Conservation (phyloP, 1,284 basidiomycete genomes). For the Lignosus rhinocerotis region DNA sequence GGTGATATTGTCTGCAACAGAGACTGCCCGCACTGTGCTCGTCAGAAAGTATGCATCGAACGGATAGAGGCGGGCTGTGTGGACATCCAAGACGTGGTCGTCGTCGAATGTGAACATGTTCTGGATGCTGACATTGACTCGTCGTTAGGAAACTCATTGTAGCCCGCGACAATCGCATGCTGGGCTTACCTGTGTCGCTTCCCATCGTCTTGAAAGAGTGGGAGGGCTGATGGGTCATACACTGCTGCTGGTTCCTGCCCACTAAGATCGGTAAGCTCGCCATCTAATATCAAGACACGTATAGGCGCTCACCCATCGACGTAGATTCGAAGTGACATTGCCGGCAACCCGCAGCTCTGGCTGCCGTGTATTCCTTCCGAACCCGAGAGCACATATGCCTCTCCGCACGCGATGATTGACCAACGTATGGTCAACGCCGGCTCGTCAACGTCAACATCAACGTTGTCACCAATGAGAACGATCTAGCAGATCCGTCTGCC, state of each 20-base stretch:
- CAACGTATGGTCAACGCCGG: constrained; percentile 56
- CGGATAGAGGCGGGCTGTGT: constrained; percentile 53
- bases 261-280: constrained; percentile 23
- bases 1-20: constrained; percentile 36
- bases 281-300: not conserved
- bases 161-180: not conserved
- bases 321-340: constrained; percentile 43
- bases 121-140: constrained; percentile 43
- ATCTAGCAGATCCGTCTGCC: constrained; percentile 35
- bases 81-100: constrained; percentile 59
- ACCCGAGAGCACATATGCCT: constrained; percentile 44
- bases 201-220: constrained; percentile 41
- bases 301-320: constrained; percentile 47
- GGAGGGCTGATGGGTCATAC: constrained; percentile 50
- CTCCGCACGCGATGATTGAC: constrained; percentile 57
- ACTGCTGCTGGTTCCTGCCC: constrained; percentile 37
- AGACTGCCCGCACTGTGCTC: constrained; percentile 45
- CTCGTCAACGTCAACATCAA: constrained; percentile 60
- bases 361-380: constrained; percentile 53
- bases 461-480: constrained; percentile 54
- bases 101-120: constrained; percentile 58
- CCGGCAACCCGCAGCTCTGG: constrained; percentile 47
- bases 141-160: not conserved
- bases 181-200: constrained; percentile 42
- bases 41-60: constrained; percentile 58